Conservation (phyloP, 1,284 basidiomycete genomes). For the Leccinum variabile region DNA sequence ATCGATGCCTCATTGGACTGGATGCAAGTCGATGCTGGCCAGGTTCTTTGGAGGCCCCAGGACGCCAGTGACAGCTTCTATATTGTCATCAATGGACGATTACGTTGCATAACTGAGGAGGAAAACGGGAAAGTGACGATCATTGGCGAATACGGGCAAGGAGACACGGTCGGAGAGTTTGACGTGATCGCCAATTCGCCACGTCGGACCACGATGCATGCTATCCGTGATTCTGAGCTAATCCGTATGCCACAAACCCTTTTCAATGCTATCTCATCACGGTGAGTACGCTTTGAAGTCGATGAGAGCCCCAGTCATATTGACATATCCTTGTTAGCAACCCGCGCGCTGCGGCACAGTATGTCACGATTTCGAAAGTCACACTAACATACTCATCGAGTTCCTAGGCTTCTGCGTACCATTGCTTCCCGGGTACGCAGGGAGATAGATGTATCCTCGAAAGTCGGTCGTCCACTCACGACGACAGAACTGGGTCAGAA, state of each 20-base stretch:
- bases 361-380: conserved; percentile 31
- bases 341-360: conserved; percentile 94
- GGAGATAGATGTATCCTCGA: conserved; percentile 68
- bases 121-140: conserved; percentile 78
- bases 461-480: conserved; percentile 45
- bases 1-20: conserved; percentile 98
- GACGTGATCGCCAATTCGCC: conserved; percentile 95
- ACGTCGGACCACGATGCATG: conserved; percentile 90
- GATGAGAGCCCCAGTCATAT: background rate
- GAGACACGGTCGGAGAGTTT: conserved; percentile 85
- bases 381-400: conserved; percentile 5
- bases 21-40: conserved; percentile 95
- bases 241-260: conserved; percentile 96
- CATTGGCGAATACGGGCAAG: conserved; percentile 93
- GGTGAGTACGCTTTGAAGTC: conserved; percentile 44
- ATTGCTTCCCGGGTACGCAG: conserved; percentile 91
- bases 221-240: conserved; percentile 97
- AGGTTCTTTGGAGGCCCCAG: conserved; percentile 89
- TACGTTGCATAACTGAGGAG: conserved; percentile 78
- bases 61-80: conserved; percentile 95
- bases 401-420: conserved; percentile 73
- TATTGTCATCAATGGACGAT: conserved; percentile 96
- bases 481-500: conserved; percentile 65
- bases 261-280: conserved; percentile 93
- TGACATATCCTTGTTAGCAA: conserved; percentile 54